These are phyloP conservation scores for Venturia carpophila DNA, from an alignment of 2,329 filamentous ascomycete species.

Conservation along the genomic window DNA sequence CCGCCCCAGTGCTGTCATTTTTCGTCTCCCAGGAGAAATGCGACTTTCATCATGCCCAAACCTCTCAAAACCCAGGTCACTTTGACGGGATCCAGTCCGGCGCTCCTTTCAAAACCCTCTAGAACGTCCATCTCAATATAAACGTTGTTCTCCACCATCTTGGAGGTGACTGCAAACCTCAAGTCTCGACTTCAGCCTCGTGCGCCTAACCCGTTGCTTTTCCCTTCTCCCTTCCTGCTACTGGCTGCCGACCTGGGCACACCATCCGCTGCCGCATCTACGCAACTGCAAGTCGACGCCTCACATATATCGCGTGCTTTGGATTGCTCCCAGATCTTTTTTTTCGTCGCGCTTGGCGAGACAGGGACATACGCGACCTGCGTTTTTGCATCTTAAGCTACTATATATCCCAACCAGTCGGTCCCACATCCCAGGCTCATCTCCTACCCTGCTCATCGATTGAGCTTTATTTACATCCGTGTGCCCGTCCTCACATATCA, in stretches of 20 bases:
- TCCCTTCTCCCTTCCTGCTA: not conserved
- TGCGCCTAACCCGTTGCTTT: not conserved
- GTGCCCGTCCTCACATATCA: not conserved
- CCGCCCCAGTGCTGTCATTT: not conserved
- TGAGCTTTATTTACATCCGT: not conserved
- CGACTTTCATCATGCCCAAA: not conserved
- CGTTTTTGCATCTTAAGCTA: not conserved
- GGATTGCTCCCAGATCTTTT: not conserved
- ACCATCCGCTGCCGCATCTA: constrained; percentile 12
- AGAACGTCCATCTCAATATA: not conserved
- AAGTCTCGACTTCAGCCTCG: constrained; percentile 16
- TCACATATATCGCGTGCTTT: constrained; percentile 6
- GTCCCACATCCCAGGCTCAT: not conserved
- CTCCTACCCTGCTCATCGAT: not conserved
- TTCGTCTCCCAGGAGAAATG: not conserved
- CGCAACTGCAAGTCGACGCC: constrained; percentile 11
- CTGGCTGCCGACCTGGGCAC: constrained; percentile 2
- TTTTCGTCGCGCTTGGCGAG: not conserved
- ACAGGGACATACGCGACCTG: not conserved
- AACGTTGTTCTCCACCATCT: not conserved
- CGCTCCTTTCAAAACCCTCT: not conserved
- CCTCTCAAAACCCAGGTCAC: not conserved
- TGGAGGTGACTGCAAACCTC: not conserved
- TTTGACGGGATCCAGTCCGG: not conserved
- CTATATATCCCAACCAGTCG: constrained; percentile 1